Conservation (phyloP, 2,329 filamentous ascomycete genomes). For the Fusarium longipes region DNA sequence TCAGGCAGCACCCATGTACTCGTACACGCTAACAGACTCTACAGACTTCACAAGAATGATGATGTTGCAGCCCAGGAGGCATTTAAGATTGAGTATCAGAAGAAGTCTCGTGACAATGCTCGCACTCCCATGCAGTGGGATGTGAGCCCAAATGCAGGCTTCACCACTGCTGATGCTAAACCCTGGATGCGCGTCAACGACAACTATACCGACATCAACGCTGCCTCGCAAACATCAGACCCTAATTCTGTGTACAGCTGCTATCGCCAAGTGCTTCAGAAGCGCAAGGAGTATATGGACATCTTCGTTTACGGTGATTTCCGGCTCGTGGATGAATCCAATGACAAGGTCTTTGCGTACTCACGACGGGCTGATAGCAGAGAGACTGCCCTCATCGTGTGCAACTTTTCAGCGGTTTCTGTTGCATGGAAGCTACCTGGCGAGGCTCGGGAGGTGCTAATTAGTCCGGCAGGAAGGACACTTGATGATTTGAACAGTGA, state of each 20-base stretch:
- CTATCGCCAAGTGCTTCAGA: slow-evolving; percentile 68
- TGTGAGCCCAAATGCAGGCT: slow-evolving; percentile 69
- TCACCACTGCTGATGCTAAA: slow-evolving; percentile 62
- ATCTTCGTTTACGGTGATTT: slow-evolving; percentile 74
- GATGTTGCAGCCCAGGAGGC: slow-evolving; percentile 54
- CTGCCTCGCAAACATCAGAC: slow-evolving; percentile 62
- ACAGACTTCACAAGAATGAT: slow-evolving; percentile 53
- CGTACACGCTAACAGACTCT: background rate
- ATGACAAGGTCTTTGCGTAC: slow-evolving; percentile 55
- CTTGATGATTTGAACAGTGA: slow-evolving; percentile 44
- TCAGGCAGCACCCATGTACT: background rate
- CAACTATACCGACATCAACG: slow-evolving; percentile 72
- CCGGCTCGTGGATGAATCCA: slow-evolving; percentile 52
- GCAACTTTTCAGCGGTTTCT: slow-evolving; percentile 53
- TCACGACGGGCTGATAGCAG: slow-evolving; percentile 49
- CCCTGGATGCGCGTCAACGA: slow-evolving; percentile 80
- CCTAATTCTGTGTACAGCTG: slow-evolving; percentile 66
- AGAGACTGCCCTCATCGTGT: slow-evolving; percentile 51
- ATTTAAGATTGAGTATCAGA: slow-evolving; percentile 60
- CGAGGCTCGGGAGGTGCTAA: slow-evolving; percentile 49
- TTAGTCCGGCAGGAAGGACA: slow-evolving; percentile 50
- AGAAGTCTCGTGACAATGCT: slow-evolving; percentile 75
- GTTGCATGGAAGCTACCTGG: slow-evolving; percentile 49
- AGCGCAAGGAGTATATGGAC: slow-evolving; percentile 70
- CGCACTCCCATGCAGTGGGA: slow-evolving; percentile 80